Evolutionary conservation across 352 stramenopile species (phyloP), one percentile per base, ranked within the genome.

Genomic region (Chrysophaeum taylorii): DNA sequence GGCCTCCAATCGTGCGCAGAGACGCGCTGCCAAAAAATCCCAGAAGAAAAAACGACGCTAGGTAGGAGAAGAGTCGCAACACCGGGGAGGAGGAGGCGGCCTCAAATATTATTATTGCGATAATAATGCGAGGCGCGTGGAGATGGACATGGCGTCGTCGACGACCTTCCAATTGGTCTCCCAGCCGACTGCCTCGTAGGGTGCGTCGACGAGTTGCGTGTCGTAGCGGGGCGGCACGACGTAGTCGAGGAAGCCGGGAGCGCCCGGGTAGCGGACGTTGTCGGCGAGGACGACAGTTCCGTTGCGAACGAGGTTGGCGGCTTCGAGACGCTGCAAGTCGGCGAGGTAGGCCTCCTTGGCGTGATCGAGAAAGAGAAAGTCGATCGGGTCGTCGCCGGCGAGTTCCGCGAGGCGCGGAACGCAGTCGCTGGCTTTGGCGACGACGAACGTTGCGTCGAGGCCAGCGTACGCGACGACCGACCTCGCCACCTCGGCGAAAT

Each of bases 241-340:
- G 33, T 42, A 2, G 16, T 66, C 57, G 57, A 66, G 57, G 57
- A 45, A 66, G 57, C 57, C 57, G 33, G 57, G 57, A 9, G 57
- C 57, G 57, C 57, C 57, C 57, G 57, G 57, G 35, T 45, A 66
- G 31, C 41, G 33, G 35, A 66, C 57, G 35, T 66, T 66, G 57
- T 66, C 57, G 2, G 57, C 57, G 57, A 66, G 33, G 57, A 66
- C 57, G 33, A 66, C 57, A 23, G 57, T 66, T 31, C 57, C 57
- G 12, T 25, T 35, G 5, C 9, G 9, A 15, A 63, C 57, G 57
- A 66, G 35, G 57, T 36, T 18, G 33, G 57, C 57, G 18, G 7
- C 57, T 36, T 66, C 57, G 33, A 66, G 18, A 36, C 57, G 31
- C 33, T 7, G 12, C 14, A 66, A 36, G 36, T 66, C 57, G 2